Evolutionary conservation across 139 green algal genomes (phyloP).

Genomic region (Picochlorum sp.): DNA sequence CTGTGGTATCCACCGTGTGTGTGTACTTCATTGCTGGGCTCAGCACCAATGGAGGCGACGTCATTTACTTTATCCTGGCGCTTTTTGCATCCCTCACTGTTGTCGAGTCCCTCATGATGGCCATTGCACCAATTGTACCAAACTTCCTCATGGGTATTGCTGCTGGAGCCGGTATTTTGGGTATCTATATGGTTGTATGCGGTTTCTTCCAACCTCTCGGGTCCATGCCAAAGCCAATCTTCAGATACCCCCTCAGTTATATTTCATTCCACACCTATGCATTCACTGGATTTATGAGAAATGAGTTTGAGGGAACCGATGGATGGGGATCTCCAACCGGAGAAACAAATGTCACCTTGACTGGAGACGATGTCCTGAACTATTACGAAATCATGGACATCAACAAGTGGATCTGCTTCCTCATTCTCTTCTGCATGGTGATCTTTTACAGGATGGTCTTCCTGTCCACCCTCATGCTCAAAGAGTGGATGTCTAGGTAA

Average conservation of each 20-base stretch:
- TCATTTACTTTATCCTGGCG: slow-evolving; percentile 56
- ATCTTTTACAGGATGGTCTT: slow-evolving; percentile 45
- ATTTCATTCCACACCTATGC: slow-evolving; percentile 52
- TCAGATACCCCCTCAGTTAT: slow-evolving; percentile 58
- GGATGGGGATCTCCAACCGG: slow-evolving; percentile 39
- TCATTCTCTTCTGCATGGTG: slow-evolving; percentile 35
- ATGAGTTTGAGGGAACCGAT: slow-evolving; percentile 29
- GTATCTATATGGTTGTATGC: slow-evolving; percentile 60
- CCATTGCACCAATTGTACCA: slow-evolving; percentile 44
- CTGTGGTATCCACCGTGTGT: slow-evolving; percentile 35
- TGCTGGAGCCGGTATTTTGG: slow-evolving; percentile 47
- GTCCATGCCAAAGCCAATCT: slow-evolving; percentile 46
- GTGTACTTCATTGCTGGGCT: slow-evolving; percentile 53
- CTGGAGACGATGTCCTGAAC: slow-evolving; percentile 25
- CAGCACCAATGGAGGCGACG: slow-evolving; percentile 17
- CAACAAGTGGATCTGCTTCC: slow-evolving; percentile 34
- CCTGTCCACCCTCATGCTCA: slow-evolving; percentile 31
- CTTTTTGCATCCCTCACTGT: slow-evolving; percentile 35
- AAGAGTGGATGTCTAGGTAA: slow-evolving; percentile 22
- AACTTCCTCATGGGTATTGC: slow-evolving; percentile 61
- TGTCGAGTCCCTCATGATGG: slow-evolving; percentile 58
- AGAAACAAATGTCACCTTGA: slow-evolving; percentile 11
- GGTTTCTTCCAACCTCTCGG: slow-evolving; percentile 49
- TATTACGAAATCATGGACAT: slow-evolving; percentile 34
- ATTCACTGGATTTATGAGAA: slow-evolving; percentile 57